phyloP scores from a whole-genome alignment of 2,329 filamentous ascomycete species.

The Chlorencoelia australis region DNA sequence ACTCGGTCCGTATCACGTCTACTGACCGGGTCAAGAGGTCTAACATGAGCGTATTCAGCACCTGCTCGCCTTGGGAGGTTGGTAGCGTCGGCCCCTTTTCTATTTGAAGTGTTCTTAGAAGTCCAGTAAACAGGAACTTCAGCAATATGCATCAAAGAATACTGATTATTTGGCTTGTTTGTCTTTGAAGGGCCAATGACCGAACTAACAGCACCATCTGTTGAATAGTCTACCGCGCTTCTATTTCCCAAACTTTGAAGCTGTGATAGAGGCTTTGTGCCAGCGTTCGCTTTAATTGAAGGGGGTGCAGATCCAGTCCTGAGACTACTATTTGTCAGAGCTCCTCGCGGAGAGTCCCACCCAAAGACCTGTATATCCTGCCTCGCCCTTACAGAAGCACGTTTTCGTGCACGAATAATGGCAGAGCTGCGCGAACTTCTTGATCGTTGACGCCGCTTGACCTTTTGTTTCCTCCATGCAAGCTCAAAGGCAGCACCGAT shows the following conservation, averaged over 20 bases:
- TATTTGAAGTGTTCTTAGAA: slow-evolving; percentile 2
- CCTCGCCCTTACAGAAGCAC: slow-evolving; percentile 12
- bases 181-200: slow-evolving; percentile 5
- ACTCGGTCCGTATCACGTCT: slow-evolving; percentile 2
- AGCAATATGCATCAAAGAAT: slow-evolving; percentile 17
- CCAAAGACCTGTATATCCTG: slow-evolving; percentile 19
- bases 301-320: neutral
- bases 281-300: neutral
- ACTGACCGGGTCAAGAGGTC: slow-evolving; percentile 13
- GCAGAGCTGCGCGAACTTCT: slow-evolving; percentile 6
- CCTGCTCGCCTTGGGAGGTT: neutral
- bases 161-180: slow-evolving; percentile 3
- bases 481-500: slow-evolving; percentile 9
- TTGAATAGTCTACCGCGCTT: slow-evolving; percentile 3
- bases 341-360: slow-evolving; percentile 9
- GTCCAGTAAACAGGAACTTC: slow-evolving; percentile 16
- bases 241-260: neutral
- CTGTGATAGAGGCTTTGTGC: neutral
- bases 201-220: slow-evolving; percentile 15
- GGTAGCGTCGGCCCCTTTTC: neutral
- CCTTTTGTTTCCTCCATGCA: slow-evolving; percentile 13
- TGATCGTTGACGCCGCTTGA: slow-evolving; percentile 10
- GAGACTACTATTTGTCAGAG: neutral
- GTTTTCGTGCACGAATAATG: slow-evolving; percentile 10
- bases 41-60: slow-evolving; percentile 10